Evolutionary conservation across 2,329 filamentous ascomycete species (phyloP).

Genomic region (Tolypocladium amazonense): DNA sequence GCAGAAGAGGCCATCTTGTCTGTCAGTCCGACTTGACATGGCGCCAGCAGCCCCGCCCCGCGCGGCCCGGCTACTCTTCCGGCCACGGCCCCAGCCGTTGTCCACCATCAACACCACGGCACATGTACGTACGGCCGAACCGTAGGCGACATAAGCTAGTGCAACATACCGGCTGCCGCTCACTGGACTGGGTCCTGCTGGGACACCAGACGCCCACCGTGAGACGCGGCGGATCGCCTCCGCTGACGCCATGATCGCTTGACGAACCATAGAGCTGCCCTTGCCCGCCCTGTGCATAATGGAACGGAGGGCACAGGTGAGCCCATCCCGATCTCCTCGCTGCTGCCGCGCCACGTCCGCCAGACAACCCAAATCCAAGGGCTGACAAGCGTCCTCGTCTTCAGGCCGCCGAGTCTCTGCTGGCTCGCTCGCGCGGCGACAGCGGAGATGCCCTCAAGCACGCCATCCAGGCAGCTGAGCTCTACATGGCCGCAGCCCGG

Average conservation of each 20-base stretch:
- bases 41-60: background rate
- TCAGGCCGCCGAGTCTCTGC: slow-evolving; percentile 27
- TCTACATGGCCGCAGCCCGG: slow-evolving; percentile 67
- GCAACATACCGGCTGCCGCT: background rate
- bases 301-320: background rate
- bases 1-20: too few relatives aligned
- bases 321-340: too few relatives aligned
- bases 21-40: too few relatives aligned
- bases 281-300: background rate
- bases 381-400: slow-evolving; percentile 2
- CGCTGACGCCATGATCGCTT: background rate
- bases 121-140: too few relatives aligned
- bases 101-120: background rate
- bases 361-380: background rate
- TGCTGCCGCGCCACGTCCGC: background rate
- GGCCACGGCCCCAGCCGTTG: background rate
- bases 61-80: background rate
- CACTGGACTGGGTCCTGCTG: background rate
- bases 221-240: background rate
- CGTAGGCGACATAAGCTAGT: background rate
- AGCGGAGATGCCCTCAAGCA: slow-evolving; percentile 54
- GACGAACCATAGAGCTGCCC: background rate
- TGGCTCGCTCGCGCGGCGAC: slow-evolving; percentile 19
- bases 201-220: background rate
- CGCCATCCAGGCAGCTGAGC: slow-evolving; percentile 67